phyloP scores from a whole-genome alignment of 306 rosid species.

The Gynostemma pentaphyllum region DNA sequence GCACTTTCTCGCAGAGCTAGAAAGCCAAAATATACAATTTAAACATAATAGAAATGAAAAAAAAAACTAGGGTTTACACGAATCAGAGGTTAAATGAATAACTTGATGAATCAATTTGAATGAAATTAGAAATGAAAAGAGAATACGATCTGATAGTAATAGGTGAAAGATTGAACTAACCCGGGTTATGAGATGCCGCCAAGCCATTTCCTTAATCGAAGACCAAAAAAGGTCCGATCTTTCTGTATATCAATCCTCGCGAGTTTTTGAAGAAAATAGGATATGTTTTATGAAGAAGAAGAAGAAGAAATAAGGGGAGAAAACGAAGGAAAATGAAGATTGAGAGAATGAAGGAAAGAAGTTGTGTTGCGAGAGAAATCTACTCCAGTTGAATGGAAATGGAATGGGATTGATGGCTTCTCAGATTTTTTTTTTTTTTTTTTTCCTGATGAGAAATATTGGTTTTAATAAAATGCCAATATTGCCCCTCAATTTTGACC shows the following conservation, averaged over 20 bases:
- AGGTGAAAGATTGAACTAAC: conserved; percentile 21
- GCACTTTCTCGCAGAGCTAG: not conserved
- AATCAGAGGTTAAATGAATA: not conserved
- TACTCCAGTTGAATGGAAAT: conserved; percentile 2
- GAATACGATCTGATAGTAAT: not conserved
- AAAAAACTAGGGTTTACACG: conserved; percentile 27
- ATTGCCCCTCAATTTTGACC: conserved; percentile 8
- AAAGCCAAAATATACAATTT: no score
- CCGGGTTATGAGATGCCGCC: conserved; percentile 55
- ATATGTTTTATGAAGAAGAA: not conserved
- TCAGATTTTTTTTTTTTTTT: no score
- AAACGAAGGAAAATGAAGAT: not conserved
- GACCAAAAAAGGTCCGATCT: conserved; percentile 6
- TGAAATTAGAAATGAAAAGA: not conserved
- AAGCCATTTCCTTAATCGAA: conserved; percentile 36
- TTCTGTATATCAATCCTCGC: not conserved
- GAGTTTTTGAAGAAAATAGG: not conserved
- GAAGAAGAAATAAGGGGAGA: conserved; percentile 1
- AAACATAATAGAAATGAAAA: not conserved
- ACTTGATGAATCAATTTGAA: not conserved
- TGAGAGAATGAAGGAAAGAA: not conserved
- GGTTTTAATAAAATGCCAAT: conserved; percentile 20
- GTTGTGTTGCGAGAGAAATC: not conserved
- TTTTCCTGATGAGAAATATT: no score
- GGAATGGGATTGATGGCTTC: no score